phyloP scores from a whole-genome alignment of 2,329 filamentous ascomycete genomes.

The Xylaria sp. region DNA sequence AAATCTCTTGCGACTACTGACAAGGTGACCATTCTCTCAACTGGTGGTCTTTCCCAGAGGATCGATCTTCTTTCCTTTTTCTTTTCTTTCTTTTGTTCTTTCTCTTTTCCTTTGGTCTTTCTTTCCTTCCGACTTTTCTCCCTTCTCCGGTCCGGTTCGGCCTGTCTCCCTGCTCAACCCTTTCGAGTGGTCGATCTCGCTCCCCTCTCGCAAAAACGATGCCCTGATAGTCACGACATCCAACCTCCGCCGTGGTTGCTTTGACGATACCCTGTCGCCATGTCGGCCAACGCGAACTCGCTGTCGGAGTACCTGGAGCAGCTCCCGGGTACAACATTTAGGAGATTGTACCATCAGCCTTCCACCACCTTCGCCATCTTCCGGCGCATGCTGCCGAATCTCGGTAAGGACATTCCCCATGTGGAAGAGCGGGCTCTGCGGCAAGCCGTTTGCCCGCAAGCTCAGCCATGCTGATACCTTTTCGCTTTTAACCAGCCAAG shows the following conservation, averaged over 20 bases:
- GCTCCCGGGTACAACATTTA: conserved; percentile 83
- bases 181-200: conserved; percentile 1
- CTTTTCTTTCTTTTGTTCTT: background rate
- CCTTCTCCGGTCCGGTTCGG: background rate
- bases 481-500: conserved; percentile 58
- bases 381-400: conserved; percentile 88
- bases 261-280: conserved; percentile 17
- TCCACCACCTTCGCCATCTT: conserved; percentile 94
- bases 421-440: background rate
- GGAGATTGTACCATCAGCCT: conserved; percentile 89
- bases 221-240: conserved; percentile 12
- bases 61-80: background rate
- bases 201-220: conserved; percentile 1
- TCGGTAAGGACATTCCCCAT: conserved; percentile 53
- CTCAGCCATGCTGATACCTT: conserved; percentile 1
- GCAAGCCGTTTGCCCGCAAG: background rate
- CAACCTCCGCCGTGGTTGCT: conserved; percentile 10
- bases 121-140: background rate
- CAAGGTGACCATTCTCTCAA: background rate
- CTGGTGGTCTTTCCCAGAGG: background rate
- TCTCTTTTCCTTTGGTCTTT: background rate
- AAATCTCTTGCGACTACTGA: background rate
- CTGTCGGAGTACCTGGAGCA: conserved; percentile 89
- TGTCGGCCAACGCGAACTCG: conserved; percentile 35
- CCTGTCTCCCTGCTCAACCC: background rate